A percentile compares a stretch with the other conserved stretches of the same genome.
Conservation (phyloP, 2,329 filamentous ascomycete species). For the Diaporthe longicolla region DNA sequence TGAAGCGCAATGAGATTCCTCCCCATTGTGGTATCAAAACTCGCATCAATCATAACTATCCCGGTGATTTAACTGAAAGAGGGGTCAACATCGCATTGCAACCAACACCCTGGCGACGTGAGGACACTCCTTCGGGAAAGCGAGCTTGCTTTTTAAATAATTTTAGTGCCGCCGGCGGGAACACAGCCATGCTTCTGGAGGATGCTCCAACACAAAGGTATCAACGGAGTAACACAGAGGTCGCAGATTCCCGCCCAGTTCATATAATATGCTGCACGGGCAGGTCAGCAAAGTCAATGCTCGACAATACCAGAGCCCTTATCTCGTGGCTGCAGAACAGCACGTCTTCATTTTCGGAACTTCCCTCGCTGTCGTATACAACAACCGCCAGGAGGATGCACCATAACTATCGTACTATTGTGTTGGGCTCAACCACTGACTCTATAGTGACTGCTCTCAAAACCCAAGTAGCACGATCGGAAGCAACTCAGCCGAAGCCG, state of each 20-base stretch:
- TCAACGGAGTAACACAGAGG: conserved; percentile 37
- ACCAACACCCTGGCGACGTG: conserved; percentile 13
- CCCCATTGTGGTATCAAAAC: conserved; percentile 46
- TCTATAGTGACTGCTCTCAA: conserved; percentile 60
- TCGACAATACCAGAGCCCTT: conserved; percentile 69
- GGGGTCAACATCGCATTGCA: conserved; percentile 32
- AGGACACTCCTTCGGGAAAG: conserved; percentile 56
- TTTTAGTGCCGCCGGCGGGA: conserved; percentile 79
- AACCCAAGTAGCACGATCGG: conserved; percentile 52
- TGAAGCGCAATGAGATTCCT: conserved; percentile 41
- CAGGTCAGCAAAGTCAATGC: conserved; percentile 69
- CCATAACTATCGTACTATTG: conserved; percentile 67
- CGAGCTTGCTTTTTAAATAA: conserved; percentile 73
- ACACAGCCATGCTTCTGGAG: conserved; percentile 77
- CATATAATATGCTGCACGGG: conserved; percentile 71
- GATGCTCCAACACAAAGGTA: conserved; percentile 61
- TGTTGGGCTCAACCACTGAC: conserved; percentile 56
- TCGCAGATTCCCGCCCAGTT: conserved; percentile 64
- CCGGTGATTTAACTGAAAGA: not conserved
- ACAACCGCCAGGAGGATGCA: conserved; percentile 76
- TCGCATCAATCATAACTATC: conserved; percentile 48
- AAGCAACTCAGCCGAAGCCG: conserved; percentile 54
- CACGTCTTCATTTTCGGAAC: conserved; percentile 57
- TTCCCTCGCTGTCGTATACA: conserved; percentile 74
- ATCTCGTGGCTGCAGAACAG: conserved; percentile 66